These are phyloP conservation scores for Neofusicoccum sp. DNA, from an alignment of 2,329 filamentous ascomycete species.

Conservation along the genomic window DNA sequence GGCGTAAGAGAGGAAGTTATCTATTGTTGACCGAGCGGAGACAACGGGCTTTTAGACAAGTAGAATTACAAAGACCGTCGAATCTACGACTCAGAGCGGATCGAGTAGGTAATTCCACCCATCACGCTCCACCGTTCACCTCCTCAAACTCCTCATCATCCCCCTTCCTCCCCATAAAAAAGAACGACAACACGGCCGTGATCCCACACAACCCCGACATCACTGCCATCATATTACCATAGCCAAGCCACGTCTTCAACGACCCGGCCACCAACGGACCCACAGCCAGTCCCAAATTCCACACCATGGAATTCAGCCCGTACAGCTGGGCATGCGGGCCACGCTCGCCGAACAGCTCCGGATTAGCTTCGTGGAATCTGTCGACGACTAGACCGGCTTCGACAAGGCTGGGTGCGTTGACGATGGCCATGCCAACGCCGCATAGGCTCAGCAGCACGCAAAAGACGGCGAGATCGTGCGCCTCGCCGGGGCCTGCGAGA, in stretches of 20 bases:
- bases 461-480: slow-evolving; percentile 46
- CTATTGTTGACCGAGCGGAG: too few species aligned
- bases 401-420: slow-evolving; percentile 56
- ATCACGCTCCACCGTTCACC: not conserved
- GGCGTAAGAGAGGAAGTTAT: too few species aligned
- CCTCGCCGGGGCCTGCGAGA: not conserved
- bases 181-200: slow-evolving; percentile 34
- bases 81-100: too few species aligned
- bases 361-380: slow-evolving; percentile 56
- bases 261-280: slow-evolving; percentile 58
- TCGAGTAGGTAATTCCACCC: too few species aligned
- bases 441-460: slow-evolving; percentile 46
- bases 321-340: slow-evolving; percentile 66
- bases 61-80: too few species aligned
- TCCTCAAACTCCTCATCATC: not conserved
- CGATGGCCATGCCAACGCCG: slow-evolving; percentile 54
- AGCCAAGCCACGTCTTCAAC: slow-evolving; percentile 53
- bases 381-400: slow-evolving; percentile 57
- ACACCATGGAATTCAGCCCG: slow-evolving; percentile 63
- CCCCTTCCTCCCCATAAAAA: slow-evolving; percentile 9
- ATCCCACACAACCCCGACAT: slow-evolving; percentile 46
- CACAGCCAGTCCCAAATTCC: slow-evolving; percentile 57
- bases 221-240: slow-evolving; percentile 58
- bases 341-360: slow-evolving; percentile 53
- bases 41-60: too few species aligned